A percentile compares a stretch with the other conserved stretches of the same genome.
These are phyloP conservation scores for Hibiscus syriacus DNA, from an alignment of 345 rosid species.

Conservation along the genomic window DNA sequence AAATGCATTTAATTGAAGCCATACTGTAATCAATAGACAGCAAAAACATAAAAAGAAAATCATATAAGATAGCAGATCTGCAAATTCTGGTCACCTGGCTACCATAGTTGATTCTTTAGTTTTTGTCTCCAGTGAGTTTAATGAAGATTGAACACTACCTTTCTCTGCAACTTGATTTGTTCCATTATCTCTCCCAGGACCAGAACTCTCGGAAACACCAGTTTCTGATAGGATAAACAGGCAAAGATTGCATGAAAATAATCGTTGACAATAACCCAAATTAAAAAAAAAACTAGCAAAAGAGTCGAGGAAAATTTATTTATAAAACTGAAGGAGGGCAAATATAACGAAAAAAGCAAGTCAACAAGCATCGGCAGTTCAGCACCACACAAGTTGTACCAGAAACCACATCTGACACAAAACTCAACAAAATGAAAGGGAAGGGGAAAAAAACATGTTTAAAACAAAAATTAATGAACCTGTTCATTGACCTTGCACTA, in stretches of 20 bases:
- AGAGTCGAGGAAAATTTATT: background rate
- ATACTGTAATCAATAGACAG: background rate
- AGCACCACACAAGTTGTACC: too few relatives aligned
- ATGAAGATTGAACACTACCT: conserved; percentile 33
- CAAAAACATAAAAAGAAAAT: background rate
- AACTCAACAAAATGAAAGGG: background rate
- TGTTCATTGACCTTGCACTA: background rate
- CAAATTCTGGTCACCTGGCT: conserved; percentile 37
- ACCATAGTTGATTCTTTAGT: conserved; percentile 33
- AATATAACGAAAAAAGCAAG: too few relatives aligned
- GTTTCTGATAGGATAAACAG: conserved; percentile 48
- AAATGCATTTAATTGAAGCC: background rate
- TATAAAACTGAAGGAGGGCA: background rate
- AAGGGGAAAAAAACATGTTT: background rate
- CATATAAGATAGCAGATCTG: conserved; percentile 7
- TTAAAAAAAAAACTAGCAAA: background rate
- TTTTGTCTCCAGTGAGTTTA: conserved; percentile 36
- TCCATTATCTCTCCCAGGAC: conserved; percentile 43
- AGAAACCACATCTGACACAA: background rate
- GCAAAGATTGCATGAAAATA: conserved; percentile 15
- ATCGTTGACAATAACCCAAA: conserved; percentile 11
- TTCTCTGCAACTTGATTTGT: conserved; percentile 47
- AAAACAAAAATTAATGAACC: background rate
- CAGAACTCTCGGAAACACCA: conserved; percentile 47
- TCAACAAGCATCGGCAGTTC: too few relatives aligned